Conservation (phyloP, 306 rosid species). For the Pyrus pyrifolia region DNA sequence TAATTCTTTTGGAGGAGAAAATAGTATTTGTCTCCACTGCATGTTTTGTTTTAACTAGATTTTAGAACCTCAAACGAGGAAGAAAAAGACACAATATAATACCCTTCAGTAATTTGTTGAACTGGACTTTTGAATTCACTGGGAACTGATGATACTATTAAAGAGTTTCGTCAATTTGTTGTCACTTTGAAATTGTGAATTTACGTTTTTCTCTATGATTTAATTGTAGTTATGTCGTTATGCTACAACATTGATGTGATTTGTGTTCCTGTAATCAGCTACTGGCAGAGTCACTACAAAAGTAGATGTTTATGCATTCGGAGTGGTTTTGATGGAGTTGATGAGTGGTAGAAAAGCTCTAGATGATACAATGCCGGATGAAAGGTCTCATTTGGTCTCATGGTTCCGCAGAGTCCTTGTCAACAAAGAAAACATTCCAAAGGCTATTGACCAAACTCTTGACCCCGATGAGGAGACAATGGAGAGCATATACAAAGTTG, state of each 20-base stretch:
- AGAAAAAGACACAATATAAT: not conserved
- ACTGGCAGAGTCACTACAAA: conserved; percentile 93
- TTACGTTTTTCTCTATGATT: not conserved
- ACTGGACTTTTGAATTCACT: not conserved
- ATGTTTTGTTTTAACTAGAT: not conserved
- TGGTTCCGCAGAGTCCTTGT: conserved; percentile 77
- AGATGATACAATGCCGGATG: conserved; percentile 71
- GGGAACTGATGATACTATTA: not conserved
- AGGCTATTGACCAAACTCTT: conserved; percentile 67
- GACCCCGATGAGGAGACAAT: conserved; percentile 80
- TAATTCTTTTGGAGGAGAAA: not conserved
- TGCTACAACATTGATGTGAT: not conserved
- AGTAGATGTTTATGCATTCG: conserved; percentile 87
- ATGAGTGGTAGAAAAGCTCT: conserved; percentile 75
- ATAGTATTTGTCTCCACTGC: not conserved
- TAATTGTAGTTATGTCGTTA: not conserved
- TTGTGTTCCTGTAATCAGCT: conserved; percentile 39
- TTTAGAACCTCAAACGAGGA: not conserved
- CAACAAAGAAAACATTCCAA: conserved; percentile 82
- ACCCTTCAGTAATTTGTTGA: not conserved
- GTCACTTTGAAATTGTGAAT: not conserved
- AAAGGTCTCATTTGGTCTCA: conserved; percentile 73
- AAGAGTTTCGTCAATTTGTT: not conserved
- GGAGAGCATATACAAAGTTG: conserved; percentile 80
- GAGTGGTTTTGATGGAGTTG: conserved; percentile 84